Evolutionary conservation across 2,329 filamentous ascomycete species (phyloP).

Genomic region (Aureobasidium sp.): DNA sequence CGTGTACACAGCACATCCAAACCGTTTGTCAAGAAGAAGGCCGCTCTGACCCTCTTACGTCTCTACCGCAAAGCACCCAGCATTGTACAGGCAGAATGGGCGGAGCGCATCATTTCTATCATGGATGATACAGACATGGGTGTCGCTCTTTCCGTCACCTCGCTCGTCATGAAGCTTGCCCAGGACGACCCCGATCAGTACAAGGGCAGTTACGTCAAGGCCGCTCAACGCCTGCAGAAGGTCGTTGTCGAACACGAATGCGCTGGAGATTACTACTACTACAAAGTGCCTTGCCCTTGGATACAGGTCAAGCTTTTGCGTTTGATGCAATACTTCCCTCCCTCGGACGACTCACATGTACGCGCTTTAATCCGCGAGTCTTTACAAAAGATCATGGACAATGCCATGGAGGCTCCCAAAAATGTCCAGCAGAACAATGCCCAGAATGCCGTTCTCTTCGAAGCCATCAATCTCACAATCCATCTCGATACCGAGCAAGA

Average conservation of each 20-base stretch:
- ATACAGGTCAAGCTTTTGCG: slow-evolving; percentile 91
- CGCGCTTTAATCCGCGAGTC: slow-evolving; percentile 88
- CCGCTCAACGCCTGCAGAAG: slow-evolving; percentile 79
- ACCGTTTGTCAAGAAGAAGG: slow-evolving; percentile 98
- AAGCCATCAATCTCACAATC: slow-evolving; percentile 97
- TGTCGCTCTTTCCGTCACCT: slow-evolving; percentile 90
- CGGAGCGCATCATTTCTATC: slow-evolving; percentile 93
- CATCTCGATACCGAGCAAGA: slow-evolving; percentile 92
- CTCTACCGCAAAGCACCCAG: slow-evolving; percentile 90
- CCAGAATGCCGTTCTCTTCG: slow-evolving; percentile 94
- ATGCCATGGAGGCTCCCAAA: slow-evolving; percentile 88
- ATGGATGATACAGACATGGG: slow-evolving; percentile 97
- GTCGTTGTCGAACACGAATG: slow-evolving; percentile 88
- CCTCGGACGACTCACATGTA: slow-evolving; percentile 89
- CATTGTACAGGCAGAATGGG: slow-evolving; percentile 95
- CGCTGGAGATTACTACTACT: slow-evolving; percentile 88
- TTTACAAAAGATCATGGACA: slow-evolving; percentile 81
- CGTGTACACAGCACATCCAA: slow-evolving; percentile 61
- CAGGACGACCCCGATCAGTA: slow-evolving; percentile 94
- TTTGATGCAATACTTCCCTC: slow-evolving; percentile 90
- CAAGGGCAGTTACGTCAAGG: slow-evolving; percentile 89
- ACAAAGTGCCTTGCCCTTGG: slow-evolving; percentile 99
- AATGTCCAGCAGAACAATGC: slow-evolving; percentile 99
- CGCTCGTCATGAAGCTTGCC: slow-evolving; percentile 85
- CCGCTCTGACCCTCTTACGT: slow-evolving; percentile 83